Conservation (phyloP, 2,329 filamentous ascomycete species). For the Neonectria hederae region DNA sequence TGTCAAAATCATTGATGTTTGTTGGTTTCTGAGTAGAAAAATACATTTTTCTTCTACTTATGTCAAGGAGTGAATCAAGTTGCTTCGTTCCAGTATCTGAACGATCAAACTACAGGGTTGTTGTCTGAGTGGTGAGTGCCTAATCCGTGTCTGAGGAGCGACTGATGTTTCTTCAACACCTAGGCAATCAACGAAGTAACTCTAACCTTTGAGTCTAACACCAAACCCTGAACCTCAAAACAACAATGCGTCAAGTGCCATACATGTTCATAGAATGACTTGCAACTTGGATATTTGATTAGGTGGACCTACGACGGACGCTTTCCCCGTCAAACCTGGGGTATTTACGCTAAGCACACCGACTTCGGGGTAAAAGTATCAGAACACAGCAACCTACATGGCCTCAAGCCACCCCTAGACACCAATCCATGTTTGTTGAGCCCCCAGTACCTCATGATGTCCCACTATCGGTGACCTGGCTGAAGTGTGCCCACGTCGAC, state of each 20-base stretch:
- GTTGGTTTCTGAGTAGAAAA: background rate
- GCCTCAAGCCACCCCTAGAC: background rate
- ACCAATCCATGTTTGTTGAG: background rate
- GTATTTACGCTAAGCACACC: background rate
- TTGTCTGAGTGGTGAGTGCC: no score
- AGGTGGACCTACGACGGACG: background rate
- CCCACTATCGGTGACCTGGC: background rate
- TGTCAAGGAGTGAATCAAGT: background rate
- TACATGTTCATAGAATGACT: background rate
- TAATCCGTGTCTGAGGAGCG: no score
- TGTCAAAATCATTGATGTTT: background rate
- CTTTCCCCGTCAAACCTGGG: background rate
- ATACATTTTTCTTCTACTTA: background rate
- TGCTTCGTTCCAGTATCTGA: background rate
- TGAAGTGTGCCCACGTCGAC: constrained; percentile 7
- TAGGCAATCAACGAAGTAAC: no score
- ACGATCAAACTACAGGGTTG: no score
- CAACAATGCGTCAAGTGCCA: no score
- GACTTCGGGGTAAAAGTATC: background rate
- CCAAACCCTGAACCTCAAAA: no score
- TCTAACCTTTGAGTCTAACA: no score
- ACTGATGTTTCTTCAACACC: no score
- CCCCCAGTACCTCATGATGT: background rate
- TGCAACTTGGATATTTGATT: no score
- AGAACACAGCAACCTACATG: background rate